Percentiles rank a stretch among this genome's conserved stretches.
Conservation (phyloP, 2,329 filamentous ascomycete species). For the Fusarium abutilonis region DNA sequence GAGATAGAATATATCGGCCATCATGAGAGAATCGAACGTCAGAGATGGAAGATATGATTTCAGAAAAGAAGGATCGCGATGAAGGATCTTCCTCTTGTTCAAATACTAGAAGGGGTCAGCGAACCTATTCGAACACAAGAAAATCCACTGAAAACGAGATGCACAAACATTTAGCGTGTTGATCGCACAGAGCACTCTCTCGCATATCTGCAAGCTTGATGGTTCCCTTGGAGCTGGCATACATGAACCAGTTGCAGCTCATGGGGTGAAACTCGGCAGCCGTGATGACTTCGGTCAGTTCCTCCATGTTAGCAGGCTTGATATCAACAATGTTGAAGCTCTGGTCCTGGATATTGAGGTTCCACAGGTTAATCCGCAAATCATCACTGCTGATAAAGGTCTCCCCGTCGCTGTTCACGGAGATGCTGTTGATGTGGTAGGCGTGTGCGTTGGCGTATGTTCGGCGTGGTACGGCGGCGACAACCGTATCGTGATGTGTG, state of each 20-base stretch:
- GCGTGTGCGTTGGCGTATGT: conserved; percentile 98
- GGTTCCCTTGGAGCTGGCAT: conserved; percentile 97
- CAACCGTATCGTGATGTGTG: conserved; percentile 97
- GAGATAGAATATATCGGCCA: conserved; percentile 94
- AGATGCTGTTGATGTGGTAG: conserved; percentile 99
- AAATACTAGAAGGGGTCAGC: conserved; percentile 73
- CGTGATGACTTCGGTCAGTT: conserved; percentile 98
- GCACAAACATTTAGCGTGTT: conserved; percentile 86
- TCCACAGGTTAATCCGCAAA: conserved; percentile 97
- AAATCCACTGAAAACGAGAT: neutral
- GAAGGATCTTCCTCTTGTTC: conserved; percentile 98
- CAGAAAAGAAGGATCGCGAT: conserved; percentile 97
- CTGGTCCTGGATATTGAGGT: conserved; percentile 98
- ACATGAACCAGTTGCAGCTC: conserved; percentile 99
- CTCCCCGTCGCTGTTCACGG: conserved; percentile 99
- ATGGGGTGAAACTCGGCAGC: conserved; percentile 96
- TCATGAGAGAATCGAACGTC: conserved; percentile 98
- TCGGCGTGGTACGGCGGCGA: conserved; percentile 92
- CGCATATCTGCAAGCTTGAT: conserved; percentile 99
- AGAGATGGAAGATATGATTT: conserved; percentile 99
- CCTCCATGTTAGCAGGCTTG: conserved; percentile 99
- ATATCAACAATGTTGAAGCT: conserved; percentile 99
- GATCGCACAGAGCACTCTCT: conserved; percentile 93
- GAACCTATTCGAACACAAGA: neutral
- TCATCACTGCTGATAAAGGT: conserved; percentile 99